Evolutionary conservation across 345 rosid genomes (phyloP).

Genomic region (Eucalyptus pauciflora): DNA sequence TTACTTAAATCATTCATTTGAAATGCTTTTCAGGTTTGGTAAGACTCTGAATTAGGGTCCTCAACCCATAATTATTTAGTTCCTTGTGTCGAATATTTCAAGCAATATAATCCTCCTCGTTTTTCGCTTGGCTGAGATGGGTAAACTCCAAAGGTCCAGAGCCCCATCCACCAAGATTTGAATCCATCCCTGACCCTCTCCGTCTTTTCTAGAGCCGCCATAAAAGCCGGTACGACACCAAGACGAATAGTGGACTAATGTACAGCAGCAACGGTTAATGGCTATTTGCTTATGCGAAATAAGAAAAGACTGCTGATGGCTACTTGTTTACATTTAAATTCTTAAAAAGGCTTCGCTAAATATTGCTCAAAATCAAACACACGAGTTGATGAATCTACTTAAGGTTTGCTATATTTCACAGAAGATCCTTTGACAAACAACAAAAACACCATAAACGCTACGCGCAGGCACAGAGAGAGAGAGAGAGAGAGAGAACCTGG

Average conservation of each 20-base stretch:
- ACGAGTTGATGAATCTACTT: background rate
- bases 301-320: background rate
- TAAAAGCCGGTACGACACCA: background rate
- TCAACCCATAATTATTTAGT: background rate
- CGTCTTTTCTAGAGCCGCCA: background rate
- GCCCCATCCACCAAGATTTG: background rate
- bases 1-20: background rate
- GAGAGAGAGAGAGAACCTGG: background rate
- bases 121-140: background rate
- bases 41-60: background rate
- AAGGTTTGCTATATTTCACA: background rate
- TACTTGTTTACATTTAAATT: background rate
- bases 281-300: background rate
- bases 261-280: background rate
- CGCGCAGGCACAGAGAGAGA: background rate
- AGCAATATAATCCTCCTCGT: background rate
- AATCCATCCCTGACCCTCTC: background rate
- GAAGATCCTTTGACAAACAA: background rate
- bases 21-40: background rate
- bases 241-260: background rate
- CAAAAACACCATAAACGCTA: background rate
- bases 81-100: background rate
- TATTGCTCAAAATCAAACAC: background rate
- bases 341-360: background rate
- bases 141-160: background rate